phyloP scores from a whole-genome alignment of 176 grass and related monocot species.

The Aegilops longissima region DNA sequence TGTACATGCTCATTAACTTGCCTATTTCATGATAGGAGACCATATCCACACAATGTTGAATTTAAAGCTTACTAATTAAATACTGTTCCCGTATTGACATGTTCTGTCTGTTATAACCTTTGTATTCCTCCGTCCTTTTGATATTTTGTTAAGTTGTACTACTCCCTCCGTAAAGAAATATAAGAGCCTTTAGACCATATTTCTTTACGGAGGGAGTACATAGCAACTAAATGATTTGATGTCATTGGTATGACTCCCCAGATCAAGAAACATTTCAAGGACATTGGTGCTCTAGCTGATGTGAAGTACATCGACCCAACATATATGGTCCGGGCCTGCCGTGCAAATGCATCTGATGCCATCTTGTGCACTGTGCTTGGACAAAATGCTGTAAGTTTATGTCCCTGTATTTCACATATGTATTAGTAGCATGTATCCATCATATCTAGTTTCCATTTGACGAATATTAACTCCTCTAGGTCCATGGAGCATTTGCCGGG shows the following conservation, averaged over 20 bases:
- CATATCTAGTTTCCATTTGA: background rate
- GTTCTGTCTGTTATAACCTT: background rate
- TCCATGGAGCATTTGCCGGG: conserved; percentile 94
- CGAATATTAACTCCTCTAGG: conserved; percentile 44
- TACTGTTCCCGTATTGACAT: background rate
- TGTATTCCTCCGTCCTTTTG: background rate
- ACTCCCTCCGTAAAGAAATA: too few relatives aligned
- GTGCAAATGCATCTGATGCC: conserved; percentile 97
- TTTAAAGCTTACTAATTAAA: background rate
- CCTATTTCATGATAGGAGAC: background rate
- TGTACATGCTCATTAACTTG: background rate
- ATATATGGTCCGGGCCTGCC: conserved; percentile 93
- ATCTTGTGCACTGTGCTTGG: conserved; percentile 95
- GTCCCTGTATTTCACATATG: background rate
- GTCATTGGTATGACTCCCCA: conserved; percentile 33
- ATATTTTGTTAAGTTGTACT: background rate
- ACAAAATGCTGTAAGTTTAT: conserved; percentile 86
- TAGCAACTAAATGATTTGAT: background rate
- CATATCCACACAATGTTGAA: background rate
- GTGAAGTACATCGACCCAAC: conserved; percentile 94
- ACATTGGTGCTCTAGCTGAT: conserved; percentile 74
- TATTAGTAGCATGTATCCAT: conserved; percentile 4
- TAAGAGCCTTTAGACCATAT: too few relatives aligned
- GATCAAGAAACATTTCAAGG: conserved; percentile 99
- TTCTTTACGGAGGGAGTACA: background rate